Evolutionary conservation across 305 asterid species (phyloP).

Genomic region (Fraxinus baroniana): DNA sequence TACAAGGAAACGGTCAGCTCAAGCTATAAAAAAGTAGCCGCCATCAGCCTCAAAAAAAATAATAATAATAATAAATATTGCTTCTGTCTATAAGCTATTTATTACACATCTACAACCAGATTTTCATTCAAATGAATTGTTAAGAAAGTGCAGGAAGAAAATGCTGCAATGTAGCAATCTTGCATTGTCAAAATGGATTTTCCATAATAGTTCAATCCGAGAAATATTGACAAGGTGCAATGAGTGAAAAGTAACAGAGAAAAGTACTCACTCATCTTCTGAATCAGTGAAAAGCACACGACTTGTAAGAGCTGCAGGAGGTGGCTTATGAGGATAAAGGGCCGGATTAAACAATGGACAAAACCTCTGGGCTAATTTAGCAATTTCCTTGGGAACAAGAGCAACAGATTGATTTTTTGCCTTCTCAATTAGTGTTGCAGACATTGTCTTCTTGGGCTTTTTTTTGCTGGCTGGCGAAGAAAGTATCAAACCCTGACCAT

Average conservation of each 20-base stretch:
- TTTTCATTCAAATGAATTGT: not conserved
- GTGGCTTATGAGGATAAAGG: conserved; percentile 90
- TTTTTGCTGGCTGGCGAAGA: conserved; percentile 38
- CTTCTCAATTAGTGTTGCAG: conserved; percentile 77
- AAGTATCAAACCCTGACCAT: conserved; percentile 40
- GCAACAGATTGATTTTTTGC: conserved; percentile 75
- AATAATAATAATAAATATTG: not conserved
- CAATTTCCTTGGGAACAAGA: conserved; percentile 83
- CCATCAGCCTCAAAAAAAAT: not conserved
- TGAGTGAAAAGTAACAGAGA: conserved; percentile 33
- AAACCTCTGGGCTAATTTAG: conserved; percentile 78
- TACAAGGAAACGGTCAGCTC: not conserved
- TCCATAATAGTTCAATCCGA: conserved; percentile 3
- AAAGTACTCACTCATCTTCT: conserved; percentile 90
- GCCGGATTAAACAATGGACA: conserved; percentile 80
- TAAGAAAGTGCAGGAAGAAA: conserved; percentile 11
- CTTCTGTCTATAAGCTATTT: not conserved
- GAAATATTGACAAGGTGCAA: conserved; percentile 18
- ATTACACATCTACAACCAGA: conserved; percentile 14
- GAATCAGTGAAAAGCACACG: conserved; percentile 95
- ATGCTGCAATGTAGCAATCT: conserved; percentile 12
- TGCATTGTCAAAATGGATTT: conserved; percentile 3
- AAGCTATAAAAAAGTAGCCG: not conserved
- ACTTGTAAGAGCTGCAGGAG: conserved; percentile 68
- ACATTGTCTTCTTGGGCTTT: conserved; percentile 71